A percentile compares a stretch with the other conserved stretches of the same genome.
Evolutionary conservation across 352 stramenopile genomes (phyloP).

Genomic region (Phytophthora nicotianae): DNA sequence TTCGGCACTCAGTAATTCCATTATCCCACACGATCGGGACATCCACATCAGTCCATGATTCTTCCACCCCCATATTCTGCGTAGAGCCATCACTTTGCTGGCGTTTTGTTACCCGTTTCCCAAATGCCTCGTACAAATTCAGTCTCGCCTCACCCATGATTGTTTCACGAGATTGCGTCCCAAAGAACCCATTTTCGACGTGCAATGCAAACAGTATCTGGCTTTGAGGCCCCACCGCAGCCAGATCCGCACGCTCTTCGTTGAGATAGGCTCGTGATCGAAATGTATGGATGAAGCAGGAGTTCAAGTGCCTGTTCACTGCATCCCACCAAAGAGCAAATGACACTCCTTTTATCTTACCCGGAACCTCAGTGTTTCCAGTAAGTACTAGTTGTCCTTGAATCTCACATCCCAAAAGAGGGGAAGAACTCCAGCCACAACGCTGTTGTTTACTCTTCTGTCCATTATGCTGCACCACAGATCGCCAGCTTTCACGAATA

Average conservation of each 20-base stretch:
- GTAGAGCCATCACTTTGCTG: neutral
- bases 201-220: constrained; percentile 28
- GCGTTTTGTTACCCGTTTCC: neutral
- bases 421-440: constrained; percentile 1
- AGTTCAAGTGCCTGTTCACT: constrained; percentile 45
- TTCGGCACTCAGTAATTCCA: neutral
- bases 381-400: constrained; percentile 38
- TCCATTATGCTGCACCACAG: neutral
- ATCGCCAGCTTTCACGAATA: constrained; percentile 35
- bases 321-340: constrained; percentile 70
- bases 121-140: constrained; percentile 20
- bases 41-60: constrained; percentile 1
- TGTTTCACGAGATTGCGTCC: constrained; percentile 14
- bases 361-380: neutral
- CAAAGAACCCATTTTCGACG: constrained; percentile 34
- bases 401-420: constrained; percentile 51
- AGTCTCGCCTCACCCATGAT: constrained; percentile 30
- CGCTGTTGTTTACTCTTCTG: neutral
- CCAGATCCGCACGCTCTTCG: neutral
- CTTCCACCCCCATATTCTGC: neutral
- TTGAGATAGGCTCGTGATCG: neutral
- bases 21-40: constrained; percentile 9
- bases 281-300: constrained; percentile 44
- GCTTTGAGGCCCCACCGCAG: constrained; percentile 17
- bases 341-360: constrained; percentile 22